Conservation (phyloP, 805 yeast genomes). For the Yamadazyma nakazawae region DNA sequence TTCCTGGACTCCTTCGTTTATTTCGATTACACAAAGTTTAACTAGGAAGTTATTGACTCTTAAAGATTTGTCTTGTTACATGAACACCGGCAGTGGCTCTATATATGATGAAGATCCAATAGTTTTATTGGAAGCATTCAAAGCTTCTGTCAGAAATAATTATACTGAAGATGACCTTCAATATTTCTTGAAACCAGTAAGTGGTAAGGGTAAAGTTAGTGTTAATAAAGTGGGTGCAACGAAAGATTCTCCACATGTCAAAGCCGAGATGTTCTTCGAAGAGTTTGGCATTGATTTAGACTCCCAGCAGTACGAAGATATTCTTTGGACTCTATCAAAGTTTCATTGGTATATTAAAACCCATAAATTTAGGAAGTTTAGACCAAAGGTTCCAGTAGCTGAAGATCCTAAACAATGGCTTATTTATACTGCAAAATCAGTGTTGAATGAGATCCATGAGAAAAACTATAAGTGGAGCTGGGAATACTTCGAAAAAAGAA, state of each 20-base stretch:
- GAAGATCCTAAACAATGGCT: conserved; percentile 84
- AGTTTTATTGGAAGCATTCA: conserved; percentile 46
- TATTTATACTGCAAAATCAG: conserved; percentile 71
- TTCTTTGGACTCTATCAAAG: conserved; percentile 76
- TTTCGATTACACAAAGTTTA: conserved; percentile 60
- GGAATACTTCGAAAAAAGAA: conserved; percentile 69
- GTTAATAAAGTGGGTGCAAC: conserved; percentile 78
- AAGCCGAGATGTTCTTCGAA: conserved; percentile 74
- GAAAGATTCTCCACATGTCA: conserved; percentile 62
- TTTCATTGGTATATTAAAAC: conserved; percentile 77
- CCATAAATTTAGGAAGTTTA: conserved; percentile 63
- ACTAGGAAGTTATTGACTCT: conserved; percentile 77
- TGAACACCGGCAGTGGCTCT: conserved; percentile 67
- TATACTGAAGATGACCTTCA: conserved; percentile 30
- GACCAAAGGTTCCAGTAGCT: conserved; percentile 54
- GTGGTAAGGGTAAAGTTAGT: conserved; percentile 80
- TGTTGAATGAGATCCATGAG: conserved; percentile 77
- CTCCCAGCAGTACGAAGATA: conserved; percentile 78
- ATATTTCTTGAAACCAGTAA: conserved; percentile 77
- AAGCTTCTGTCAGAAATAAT: conserved; percentile 6
- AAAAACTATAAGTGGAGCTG: conserved; percentile 82
- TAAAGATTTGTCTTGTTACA: conserved; percentile 72
- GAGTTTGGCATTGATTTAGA: conserved; percentile 87
- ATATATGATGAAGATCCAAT: conserved; percentile 48
- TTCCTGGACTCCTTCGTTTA: conserved; percentile 81